phyloP scores from a whole-genome alignment of 176 grass and related monocot species.

The Puya raimondii region DNA sequence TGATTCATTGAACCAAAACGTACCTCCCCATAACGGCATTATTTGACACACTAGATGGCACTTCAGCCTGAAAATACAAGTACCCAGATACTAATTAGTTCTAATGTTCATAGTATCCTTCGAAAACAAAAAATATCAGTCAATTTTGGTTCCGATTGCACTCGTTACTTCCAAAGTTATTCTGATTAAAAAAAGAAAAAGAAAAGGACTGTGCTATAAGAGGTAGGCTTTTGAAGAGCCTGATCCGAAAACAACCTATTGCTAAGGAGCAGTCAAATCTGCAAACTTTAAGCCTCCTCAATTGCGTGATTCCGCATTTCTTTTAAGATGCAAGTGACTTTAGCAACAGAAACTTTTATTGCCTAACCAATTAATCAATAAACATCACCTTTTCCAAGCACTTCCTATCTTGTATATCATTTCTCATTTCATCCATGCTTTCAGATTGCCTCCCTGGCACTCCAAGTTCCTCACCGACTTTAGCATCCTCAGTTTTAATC shows the following conservation, averaged over 20 bases:
- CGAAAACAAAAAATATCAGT: too few species aligned
- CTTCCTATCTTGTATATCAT: background rate
- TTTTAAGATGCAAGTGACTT: background rate
- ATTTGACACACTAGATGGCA: background rate
- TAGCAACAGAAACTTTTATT: background rate
- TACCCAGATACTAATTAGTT: background rate
- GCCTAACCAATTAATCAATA: background rate
- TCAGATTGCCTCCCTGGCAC: background rate
- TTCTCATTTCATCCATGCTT: background rate
- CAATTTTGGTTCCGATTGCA: too few species aligned
- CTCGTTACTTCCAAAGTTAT: too few species aligned
- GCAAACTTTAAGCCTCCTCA: background rate
- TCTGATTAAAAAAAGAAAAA: too few species aligned
- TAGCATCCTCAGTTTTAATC: background rate
- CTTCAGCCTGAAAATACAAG: background rate
- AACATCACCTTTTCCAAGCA: constrained; percentile 3
- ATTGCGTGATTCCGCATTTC: background rate
- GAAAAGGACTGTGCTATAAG: too few species aligned
- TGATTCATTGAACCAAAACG: background rate
- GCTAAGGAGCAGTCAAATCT: background rate
- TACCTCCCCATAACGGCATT: background rate
- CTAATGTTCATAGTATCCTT: too few species aligned
- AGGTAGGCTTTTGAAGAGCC: too few species aligned
- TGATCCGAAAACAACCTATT: too few species aligned
- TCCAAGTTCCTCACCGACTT: background rate